phyloP scores from a whole-genome alignment of 2,329 filamentous ascomycete species.

The Alternaria ethzedia region DNA sequence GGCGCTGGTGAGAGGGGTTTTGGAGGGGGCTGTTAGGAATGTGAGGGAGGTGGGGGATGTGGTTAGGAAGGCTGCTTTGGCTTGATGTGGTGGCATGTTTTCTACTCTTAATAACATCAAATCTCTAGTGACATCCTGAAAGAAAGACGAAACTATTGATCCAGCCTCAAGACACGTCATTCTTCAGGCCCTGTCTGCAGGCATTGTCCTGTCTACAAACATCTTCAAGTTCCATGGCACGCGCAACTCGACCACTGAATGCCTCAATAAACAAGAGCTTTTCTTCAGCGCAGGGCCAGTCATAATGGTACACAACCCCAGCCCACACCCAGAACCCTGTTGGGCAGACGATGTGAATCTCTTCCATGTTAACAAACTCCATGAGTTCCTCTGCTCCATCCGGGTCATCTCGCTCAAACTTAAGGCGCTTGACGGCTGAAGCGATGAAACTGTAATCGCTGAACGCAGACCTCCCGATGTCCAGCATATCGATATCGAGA shows the following conservation, averaged over 20 bases:
- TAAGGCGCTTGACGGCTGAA: slow-evolving; percentile 7
- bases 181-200: too few relatives aligned
- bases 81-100: neutral
- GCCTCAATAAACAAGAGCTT: slow-evolving; percentile 8
- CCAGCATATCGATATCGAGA: slow-evolving; percentile 9
- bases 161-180: neutral
- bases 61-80: slow-evolving; percentile 4
- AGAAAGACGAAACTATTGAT: neutral
- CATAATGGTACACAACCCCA: neutral
- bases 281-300: slow-evolving; percentile 7
- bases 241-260: slow-evolving; percentile 14
- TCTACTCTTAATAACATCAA: accelerated
- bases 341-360: slow-evolving; percentile 12
- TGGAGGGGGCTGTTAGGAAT: slow-evolving; percentile 17
- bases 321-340: slow-evolving; percentile 8
- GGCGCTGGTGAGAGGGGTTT: slow-evolving; percentile 7
- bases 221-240: slow-evolving; percentile 10
- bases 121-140: neutral
- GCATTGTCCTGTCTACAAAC: neutral
- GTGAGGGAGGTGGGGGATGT: slow-evolving; percentile 6
- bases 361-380: neutral
- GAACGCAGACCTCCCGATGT: neutral
- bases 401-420: neutral
- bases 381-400: neutral
- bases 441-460: neutral